phyloP scores from a whole-genome alignment of 2,329 filamentous ascomycete genomes.

The Daldinia sp. region DNA sequence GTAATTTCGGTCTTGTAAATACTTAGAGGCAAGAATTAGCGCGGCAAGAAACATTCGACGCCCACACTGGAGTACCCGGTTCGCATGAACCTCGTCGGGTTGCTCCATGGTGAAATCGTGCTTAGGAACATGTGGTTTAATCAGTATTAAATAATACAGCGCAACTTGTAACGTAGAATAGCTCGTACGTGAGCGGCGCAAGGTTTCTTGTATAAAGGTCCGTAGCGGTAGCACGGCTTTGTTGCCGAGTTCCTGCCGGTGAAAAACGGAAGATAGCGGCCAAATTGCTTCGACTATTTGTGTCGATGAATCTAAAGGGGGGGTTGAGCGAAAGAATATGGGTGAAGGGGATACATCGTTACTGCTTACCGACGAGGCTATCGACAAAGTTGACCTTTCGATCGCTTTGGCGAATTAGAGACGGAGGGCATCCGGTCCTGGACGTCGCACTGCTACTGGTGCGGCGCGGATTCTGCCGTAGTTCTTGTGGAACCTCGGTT shows the following conservation, averaged over 20 bases:
- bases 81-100: conserved; percentile 75
- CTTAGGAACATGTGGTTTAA: conserved; percentile 88
- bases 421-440: conserved; percentile 74
- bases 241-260: conserved; percentile 76
- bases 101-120: conserved; percentile 90
- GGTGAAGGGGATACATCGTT: conserved; percentile 47
- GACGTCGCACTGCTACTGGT: conserved; percentile 66
- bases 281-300: conserved; percentile 98
- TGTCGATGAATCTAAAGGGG: conserved; percentile 84
- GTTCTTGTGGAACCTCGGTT: conserved; percentile 67
- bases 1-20: conserved; percentile 97
- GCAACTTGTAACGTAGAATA: conserved; percentile 98
- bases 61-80: conserved; percentile 90
- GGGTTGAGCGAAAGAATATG: conserved; percentile 51
- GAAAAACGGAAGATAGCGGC: conserved; percentile 86
- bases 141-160: conserved; percentile 93
- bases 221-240: conserved; percentile 88
- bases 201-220: conserved; percentile 96
- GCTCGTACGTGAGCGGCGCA: conserved; percentile 93
- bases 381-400: conserved; percentile 96
- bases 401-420: conserved; percentile 86
- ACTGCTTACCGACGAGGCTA: conserved; percentile 92
- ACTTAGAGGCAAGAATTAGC: conserved; percentile 96
- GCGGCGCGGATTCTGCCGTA: conserved; percentile 73
- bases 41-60: conserved; percentile 97